A percentile compares a stretch with the other conserved stretches of the same genome.
Conservation (phyloP, 129 eudicot genomes). For the Calendula officinalis region DNA sequence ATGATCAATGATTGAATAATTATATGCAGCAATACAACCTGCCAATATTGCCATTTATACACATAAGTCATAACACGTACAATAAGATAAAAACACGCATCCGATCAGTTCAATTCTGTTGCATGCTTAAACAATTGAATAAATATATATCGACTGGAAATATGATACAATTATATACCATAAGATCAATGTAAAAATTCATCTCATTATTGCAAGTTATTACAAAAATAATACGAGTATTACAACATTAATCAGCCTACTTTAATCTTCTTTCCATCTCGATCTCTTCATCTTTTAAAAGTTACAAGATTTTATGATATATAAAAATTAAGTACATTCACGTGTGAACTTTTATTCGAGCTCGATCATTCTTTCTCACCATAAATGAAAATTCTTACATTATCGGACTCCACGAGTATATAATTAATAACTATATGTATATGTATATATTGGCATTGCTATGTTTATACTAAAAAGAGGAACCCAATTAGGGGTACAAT, state of each 20-base stretch:
- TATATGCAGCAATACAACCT: constrained; percentile 5
- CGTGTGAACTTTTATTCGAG: too few species aligned
- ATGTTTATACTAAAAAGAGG: background rate
- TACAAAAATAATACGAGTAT: background rate
- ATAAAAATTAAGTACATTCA: too few species aligned
- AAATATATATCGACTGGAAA: too few species aligned
- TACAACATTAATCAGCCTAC: too few species aligned
- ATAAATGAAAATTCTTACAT: too few species aligned
- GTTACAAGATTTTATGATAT: too few species aligned
- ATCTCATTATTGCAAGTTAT: background rate
- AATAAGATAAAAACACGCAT: too few species aligned
- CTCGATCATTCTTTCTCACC: too few species aligned
- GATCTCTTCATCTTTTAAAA: too few species aligned
- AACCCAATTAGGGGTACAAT: constrained; percentile 4
- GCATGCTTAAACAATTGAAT: background rate
- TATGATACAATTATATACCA: background rate
- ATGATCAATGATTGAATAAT: background rate
- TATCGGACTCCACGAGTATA: background rate
- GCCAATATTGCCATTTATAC: background rate
- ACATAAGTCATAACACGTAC: background rate
- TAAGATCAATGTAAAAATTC: background rate
- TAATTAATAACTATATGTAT: background rate
- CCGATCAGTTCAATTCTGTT: background rate
- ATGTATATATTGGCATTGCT: background rate
- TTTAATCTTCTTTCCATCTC: too few species aligned